Evolutionary conservation across 495 filamentous ascomycete species (phyloP).

Genomic region (Clavariopsis aquatica): DNA sequence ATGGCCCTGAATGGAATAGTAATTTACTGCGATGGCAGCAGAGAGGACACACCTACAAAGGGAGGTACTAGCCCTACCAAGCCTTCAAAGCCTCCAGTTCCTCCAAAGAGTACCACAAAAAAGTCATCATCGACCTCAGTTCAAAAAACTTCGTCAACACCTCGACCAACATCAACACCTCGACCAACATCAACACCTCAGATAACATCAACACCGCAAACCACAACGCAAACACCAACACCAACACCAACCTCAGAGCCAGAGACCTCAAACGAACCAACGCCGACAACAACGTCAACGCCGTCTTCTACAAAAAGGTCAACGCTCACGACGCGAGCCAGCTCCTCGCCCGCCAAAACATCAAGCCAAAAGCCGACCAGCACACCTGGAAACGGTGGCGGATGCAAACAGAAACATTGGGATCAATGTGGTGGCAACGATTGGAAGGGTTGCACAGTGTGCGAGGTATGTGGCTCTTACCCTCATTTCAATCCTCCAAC

Average conservation of each 20-base stretch:
- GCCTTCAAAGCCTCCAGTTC: constrained; percentile 3
- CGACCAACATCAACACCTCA: not conserved
- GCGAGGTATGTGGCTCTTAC: constrained; percentile 17
- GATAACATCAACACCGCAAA: not conserved
- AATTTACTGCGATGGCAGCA: constrained; percentile 30
- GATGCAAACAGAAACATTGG: constrained; percentile 32
- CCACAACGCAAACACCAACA: not conserved
- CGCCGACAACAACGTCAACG: not conserved
- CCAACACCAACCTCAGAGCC: not conserved
- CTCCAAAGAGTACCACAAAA: not conserved
- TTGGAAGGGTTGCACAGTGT: constrained; percentile 33
- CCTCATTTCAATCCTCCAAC: not conserved
- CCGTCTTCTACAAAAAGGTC: not conserved
- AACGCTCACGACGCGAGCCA: not conserved
- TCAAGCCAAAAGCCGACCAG: constrained; percentile 21
- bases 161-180: not conserved
- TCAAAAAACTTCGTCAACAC: not conserved
- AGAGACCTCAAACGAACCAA: not conserved
- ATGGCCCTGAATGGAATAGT: constrained; percentile 16
- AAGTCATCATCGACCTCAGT: not conserved
- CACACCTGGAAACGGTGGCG: constrained; percentile 18
- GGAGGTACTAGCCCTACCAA: constrained; percentile 13
- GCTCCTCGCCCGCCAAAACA: not conserved
- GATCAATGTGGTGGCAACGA: constrained; percentile 36
- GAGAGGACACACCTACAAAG: constrained; percentile 26